A percentile compares a stretch with the other conserved stretches of the same genome.
Conservation (phyloP, 805 yeast genomes). For the Yamadazyma scolyti region DNA sequence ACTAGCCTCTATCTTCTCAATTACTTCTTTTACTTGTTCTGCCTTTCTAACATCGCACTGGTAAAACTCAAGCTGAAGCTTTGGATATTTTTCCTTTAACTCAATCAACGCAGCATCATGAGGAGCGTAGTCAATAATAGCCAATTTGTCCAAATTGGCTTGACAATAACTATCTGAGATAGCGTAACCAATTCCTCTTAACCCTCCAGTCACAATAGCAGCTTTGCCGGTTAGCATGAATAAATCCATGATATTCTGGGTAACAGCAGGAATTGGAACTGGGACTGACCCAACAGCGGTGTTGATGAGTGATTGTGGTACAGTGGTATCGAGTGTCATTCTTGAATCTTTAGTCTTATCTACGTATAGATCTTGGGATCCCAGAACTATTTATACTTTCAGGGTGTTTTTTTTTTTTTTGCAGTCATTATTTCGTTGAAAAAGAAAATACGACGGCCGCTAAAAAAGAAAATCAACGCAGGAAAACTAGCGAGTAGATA, state of each 20-base stretch:
- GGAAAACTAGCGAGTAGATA: too few relatives aligned
- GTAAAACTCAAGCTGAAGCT: slow-evolving; percentile 27
- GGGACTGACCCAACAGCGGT: slow-evolving; percentile 37
- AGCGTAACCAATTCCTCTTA: slow-evolving; percentile 35
- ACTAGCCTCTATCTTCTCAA: slow-evolving; percentile 25
- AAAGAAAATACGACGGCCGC: too few relatives aligned
- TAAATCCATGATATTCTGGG: slow-evolving; percentile 23
- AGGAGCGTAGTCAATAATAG: slow-evolving; percentile 37
- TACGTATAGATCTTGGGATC: too few relatives aligned
- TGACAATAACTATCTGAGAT: slow-evolving; percentile 36
- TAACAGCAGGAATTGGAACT: slow-evolving; percentile 27
- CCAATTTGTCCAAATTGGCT: slow-evolving; percentile 33
- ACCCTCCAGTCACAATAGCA: slow-evolving; percentile 36
- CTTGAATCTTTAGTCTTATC: too few relatives aligned
- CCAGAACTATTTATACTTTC: too few relatives aligned
- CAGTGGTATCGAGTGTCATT: slow-evolving; percentile 23
- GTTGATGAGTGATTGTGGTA: slow-evolving; percentile 23
- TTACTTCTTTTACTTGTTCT: slow-evolving; percentile 32
- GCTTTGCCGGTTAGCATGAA: slow-evolving; percentile 28
- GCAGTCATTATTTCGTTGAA: too few relatives aligned
- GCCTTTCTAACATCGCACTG: slow-evolving; percentile 38
- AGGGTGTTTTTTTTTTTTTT: too few relatives aligned
- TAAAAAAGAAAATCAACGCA: too few relatives aligned
- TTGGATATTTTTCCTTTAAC: slow-evolving; percentile 26
- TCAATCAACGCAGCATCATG: slow-evolving; percentile 23